Evolutionary conservation across 1,139 yeast species (phyloP), one percentile per base, ranked within the genome.

Genomic region (Taphrina flavorubra): DNA sequence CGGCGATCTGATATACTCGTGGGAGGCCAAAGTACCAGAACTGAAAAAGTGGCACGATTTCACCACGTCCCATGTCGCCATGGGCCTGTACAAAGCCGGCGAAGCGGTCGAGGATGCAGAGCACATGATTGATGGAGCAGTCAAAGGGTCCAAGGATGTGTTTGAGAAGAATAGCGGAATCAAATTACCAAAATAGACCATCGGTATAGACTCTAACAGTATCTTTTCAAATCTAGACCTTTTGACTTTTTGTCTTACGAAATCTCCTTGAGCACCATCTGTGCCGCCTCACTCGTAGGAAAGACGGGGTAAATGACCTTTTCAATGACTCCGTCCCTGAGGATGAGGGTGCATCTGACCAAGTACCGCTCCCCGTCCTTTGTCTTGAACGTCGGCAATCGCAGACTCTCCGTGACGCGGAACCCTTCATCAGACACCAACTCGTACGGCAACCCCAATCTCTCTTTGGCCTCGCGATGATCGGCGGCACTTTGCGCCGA

Each of bases 81-180:
- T 63, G 67, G 67, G 61, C 7, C 31, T 42, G 20, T 56, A 44
- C 47, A 53, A 53, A 18, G 67, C 59, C 18, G 55, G 59, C 8
- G 67, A 63, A 34, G 59, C 42, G 16, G 67, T 55, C 6, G 67
- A 63, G 31, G 67, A 63, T 34, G 67, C 67, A 13, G 60, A 53
- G 42, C 67, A 63, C 31, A 44, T 63, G 61, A 25, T 63, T 42
- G 60, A 53, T 46, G 67, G 67, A 7, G 67, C 67, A 14, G 67
- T 63, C 44, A 46, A 53, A 37, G 59, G 55, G 7, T 56, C 61
- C 18, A 53, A 55, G 46, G 67, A 63, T 16, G 67, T 49, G 1
- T 40, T 63, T 44, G 67, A 53, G 55, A 44, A 42, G 46, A 63
- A 63, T 5, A 44, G 53, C 42, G 67, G 67, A 13, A 44, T 63